Conservation (phyloP, 1,284 basidiomycete genomes). For the Ustilago trichophora region DNA sequence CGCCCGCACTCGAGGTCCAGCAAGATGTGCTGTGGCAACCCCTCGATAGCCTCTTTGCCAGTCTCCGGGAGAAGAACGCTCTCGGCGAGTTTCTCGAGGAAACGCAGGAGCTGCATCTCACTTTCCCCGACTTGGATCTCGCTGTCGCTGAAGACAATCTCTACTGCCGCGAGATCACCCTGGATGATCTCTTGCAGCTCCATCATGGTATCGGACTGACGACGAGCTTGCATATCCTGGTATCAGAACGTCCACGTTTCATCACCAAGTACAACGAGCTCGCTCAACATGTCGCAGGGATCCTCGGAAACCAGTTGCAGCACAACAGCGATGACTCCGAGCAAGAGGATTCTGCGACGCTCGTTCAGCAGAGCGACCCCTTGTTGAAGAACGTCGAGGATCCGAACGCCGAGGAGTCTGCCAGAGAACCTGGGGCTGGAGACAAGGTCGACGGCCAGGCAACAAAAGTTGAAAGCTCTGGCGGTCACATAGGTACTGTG, state of each 20-base stretch:
- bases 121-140: conserved; percentile 57
- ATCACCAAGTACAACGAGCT: conserved; percentile 62
- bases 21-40: conserved; percentile 56
- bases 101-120: conserved; percentile 50
- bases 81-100: conserved; percentile 66
- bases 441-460: too few relatives aligned
- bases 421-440: too few relatives aligned
- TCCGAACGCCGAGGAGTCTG: background rate
- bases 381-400: background rate
- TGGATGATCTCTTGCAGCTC: conserved; percentile 58
- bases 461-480: too few relatives aligned
- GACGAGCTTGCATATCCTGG: conserved; percentile 53
- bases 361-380: background rate
- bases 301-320: conserved; percentile 33
- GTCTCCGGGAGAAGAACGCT: conserved; percentile 53
- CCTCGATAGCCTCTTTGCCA: conserved; percentile 55
- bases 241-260: conserved; percentile 55
- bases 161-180: conserved; percentile 59
- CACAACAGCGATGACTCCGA: conserved; percentile 30
- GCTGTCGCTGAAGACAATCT: conserved; percentile 59
- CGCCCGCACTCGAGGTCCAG: conserved; percentile 44
- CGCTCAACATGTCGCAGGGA: conserved; percentile 49
- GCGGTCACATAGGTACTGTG: too few relatives aligned
- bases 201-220: conserved; percentile 51
- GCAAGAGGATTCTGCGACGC: conserved; percentile 13